A percentile compares a stretch with the other conserved stretches of the same genome.
phyloP scores from a whole-genome alignment of 306 rosid genomes.

The Castanea sativa region DNA sequence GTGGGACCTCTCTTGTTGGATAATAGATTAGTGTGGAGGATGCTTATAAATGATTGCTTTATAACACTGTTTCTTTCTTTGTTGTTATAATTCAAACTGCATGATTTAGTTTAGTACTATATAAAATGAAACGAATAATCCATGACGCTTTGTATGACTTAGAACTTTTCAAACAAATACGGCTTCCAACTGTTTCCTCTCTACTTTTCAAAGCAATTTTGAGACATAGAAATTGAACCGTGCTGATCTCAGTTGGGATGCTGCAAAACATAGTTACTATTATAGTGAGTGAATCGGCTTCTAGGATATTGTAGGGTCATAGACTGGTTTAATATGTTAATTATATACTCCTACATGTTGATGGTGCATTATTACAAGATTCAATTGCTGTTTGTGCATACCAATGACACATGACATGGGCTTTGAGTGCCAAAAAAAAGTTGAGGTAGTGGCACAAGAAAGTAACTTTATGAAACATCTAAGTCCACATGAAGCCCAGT shows the following conservation, averaged over 20 bases:
- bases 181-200: constrained; percentile 8
- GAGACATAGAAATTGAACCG: background rate
- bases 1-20: constrained; percentile 32
- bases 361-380: background rate
- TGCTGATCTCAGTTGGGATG: constrained; percentile 12
- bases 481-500: constrained; percentile 25
- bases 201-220: background rate
- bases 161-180: background rate
- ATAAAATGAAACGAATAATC: background rate
- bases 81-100: constrained; percentile 11
- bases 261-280: constrained; percentile 11
- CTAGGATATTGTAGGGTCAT: background rate
- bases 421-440: constrained; percentile 27
- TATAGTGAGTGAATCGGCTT: constrained; percentile 22
- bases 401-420: background rate
- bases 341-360: constrained; percentile 7
- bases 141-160: background rate
- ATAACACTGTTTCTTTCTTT: constrained; percentile 29
- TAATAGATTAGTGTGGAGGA: constrained; percentile 19
- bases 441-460: constrained; percentile 30
- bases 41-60: constrained; percentile 18
- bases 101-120: constrained; percentile 3
- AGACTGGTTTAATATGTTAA: background rate
- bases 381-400: constrained; percentile 12
- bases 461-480: constrained; percentile 37